Base-by-base conservation (phyloP, 768 basidiomycete genomes). In the Amanita pallidorosea region DNA sequence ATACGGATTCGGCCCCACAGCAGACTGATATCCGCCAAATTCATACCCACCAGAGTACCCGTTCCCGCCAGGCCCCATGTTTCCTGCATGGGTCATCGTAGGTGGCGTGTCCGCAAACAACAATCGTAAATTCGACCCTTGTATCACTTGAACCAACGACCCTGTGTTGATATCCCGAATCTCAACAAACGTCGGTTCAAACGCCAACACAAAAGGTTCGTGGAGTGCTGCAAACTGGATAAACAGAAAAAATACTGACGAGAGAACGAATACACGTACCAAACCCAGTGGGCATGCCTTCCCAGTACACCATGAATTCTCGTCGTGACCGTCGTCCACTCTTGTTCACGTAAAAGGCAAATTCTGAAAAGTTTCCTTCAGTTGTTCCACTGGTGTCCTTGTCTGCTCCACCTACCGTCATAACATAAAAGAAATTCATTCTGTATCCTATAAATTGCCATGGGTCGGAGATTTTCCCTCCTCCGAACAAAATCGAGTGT, bases 271-370 rank as follows among this genome's bases (percentile, higher is more conserved):
- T 1, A n/a, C 2, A 69, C 89, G 61, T 63, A 96, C 95, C 96
- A 60, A 99, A 98, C 34, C 87, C 85, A 5, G 90, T 89, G 0
- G 96, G 96, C 40, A 73, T 74, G 7, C 96, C 96, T 66, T 98
- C 95, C 96, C 96, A 99, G 56, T 88, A 77, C 12, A 98, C 89
- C 77, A 94, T 89, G 73, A 97, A 98, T 52, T 90, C 83, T 55
- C 80, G 85, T 47, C 89, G 73, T 45, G 94, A 90, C 54, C 92
- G 74, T 71, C 91, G 87, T 2, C 96, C 96, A 55, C 84, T 94
- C 72, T 89, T 91, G 67, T 98, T 95, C 56, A 99, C 93, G 65
- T 97, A 98, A 64, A 99, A 98, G 0, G 96, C 96, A 63, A 97
- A 99, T 68, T 98, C 96, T 96, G n/a, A 35, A 46, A 53, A 20